Evolutionary conservation across 2,329 filamentous ascomycete genomes (phyloP), one percentile per base, ranked within the genome.

Genomic region (Fonsecaea nubica): DNA sequence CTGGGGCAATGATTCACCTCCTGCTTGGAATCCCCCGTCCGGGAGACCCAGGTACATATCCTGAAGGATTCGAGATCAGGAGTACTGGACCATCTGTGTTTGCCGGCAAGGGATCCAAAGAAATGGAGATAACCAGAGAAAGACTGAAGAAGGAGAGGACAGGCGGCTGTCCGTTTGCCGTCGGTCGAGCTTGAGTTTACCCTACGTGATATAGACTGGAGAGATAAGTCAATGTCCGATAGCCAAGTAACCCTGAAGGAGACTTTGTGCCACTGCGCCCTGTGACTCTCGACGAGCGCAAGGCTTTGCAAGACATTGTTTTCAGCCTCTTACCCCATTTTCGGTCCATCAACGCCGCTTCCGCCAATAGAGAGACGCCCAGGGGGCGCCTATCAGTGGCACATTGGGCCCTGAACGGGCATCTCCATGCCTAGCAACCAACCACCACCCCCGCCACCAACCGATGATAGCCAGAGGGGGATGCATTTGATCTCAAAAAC

Each of bases 11-110:
- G 81, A 64, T 86, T 10, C 81, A 79, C 33, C 77, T 83, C 73
- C 56, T 79, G 4, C 71, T 82, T 33, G 83, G 84, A 2, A 76
- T 78, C 21, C 79, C 81, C 30, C 70, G 85, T 15, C 84, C 85
- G 0, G 83, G 82, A 18, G 80, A 84, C 54, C 76, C 80, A 33
- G 80, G 78, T 3, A 76, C 80, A 38, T 76, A 76, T 65, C 82
- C 84, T 0, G 72, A 81, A 58, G 86, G 86, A 8, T 84, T 83
- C 69, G 68, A 76, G 42, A 74, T 82, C 53, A 79, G 83, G 21
- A 87, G 92, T 57, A 76, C 92, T 18, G 90, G 90, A 0, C 91
- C 90, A 10, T 79, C 76, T 61, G 80, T 78, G 56, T 82, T 86
- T 60, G 79, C 81, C 60, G 84, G 84, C 1, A 82, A 82, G 69